Evolutionary conservation across 306 rosid genomes (phyloP), one percentile per base, ranked within the genome.

Genomic region (Rosa multiflora): DNA sequence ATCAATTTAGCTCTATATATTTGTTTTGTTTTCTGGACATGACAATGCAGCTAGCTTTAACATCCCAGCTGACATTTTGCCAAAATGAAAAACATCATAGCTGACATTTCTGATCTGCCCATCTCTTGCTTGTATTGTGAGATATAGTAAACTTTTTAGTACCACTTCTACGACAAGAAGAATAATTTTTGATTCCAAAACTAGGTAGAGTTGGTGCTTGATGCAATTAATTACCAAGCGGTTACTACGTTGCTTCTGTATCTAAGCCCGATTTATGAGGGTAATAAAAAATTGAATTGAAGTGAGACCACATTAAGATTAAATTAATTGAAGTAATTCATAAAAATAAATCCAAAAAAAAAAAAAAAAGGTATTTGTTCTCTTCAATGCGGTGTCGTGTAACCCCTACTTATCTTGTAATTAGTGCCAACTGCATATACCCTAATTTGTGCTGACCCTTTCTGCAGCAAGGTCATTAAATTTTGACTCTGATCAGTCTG

Each of bases 311-410:
- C 18, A 1, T 11, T 29, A 13, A 4, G 67, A 29, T 13, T 12
- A 63, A 63, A 63, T 9, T 29, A 29, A 29, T 29, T 13, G 20
- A 63, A 32, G 68, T 13, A 13, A 17, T 63, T 63, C 32, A 63
- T 63, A 12, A 61, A n/a, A n/a, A n/a, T n/a, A n/a, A n/a, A n/a
- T n/a, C n/a, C n/a, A n/a, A n/a, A n/a, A n/a, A n/a, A n/a, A 29
- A 63, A 26, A 2, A 11, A 23, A 2, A 0, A 29, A 63, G 23
- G 4, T 0, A 29, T 12, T 29, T 18, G 70, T 37, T 37, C 47
- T 66, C 47, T 66, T 66, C 47, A 37, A 67, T 66, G 26, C 6
- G 48, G 71, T 40, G 71, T 67, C 47, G 47, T 67, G 71, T 39
- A 39, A 18, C 21, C 39, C 71, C 48, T 39, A 40, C 48, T 67